Evolutionary conservation across 1,284 basidiomycete species (phyloP), one percentile per base, ranked within the genome.

Genomic region (Mrakiaceae sp.): DNA sequence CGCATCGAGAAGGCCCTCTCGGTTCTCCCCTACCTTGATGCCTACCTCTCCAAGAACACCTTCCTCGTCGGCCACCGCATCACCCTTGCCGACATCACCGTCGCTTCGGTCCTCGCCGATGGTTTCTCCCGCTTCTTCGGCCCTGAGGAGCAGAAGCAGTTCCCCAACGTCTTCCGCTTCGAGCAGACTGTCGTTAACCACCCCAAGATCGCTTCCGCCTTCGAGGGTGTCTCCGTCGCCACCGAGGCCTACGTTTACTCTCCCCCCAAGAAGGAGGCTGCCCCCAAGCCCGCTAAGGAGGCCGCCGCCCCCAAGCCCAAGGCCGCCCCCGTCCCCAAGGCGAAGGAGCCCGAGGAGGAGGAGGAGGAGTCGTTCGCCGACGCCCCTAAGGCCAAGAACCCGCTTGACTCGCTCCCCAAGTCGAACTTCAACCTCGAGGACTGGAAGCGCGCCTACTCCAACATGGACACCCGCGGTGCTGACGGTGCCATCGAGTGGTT

Each of bases 361-460:
- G 83, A 83, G 69, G 79, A 82, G 58, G 75, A 81, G 42, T 80
- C 81, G 40, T 79, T 79, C 67, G 82, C 83, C 64, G 83, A 84
- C 74, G 75, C 70, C 53, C 84, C 86, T 71, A 87, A 95, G 79
- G 82, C 80, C 66, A 94, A 94, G 84, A 96, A 97, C 83, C 94
- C 94, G 46, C 85, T 96, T 62, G 95, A 97, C 70, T 81, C 82
- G 68, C 84, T 96, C 64, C 91, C 94, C 70, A 95, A 95, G 80
- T 91, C 89, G 16, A 79, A 83, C 12, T 88, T 97, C 81, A 92
- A 93, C 81, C 86, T 98, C 66, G 94, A 98, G 78, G 93, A 97
- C 79, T 96, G 90, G 90, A 98, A 98, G 81, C 86, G 92, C 63
- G 87, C 88, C 66, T 98, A 98, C 83, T 96, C 92, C 71, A 98